phyloP scores from a whole-genome alignment of 106 monocot genomes.

The Acorus gramineus region DNA sequence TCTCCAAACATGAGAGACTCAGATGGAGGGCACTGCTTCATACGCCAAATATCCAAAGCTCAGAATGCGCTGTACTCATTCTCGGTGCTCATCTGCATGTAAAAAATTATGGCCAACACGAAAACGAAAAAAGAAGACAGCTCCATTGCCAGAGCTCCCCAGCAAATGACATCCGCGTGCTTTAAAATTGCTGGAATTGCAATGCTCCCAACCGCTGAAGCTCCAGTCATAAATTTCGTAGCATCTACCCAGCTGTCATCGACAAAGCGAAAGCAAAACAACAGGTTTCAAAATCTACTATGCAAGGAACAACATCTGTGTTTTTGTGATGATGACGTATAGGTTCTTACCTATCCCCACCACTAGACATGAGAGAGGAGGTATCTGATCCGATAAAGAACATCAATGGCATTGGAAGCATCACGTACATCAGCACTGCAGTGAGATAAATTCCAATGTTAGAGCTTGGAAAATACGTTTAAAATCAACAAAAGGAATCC shows the following conservation, averaged over 20 bases:
- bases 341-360: conserved; percentile 27
- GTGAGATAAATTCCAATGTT: not conserved
- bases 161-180: conserved; percentile 76
- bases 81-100: conserved; percentile 37
- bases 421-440: conserved; percentile 75
- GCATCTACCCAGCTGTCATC: conserved; percentile 23
- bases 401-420: conserved; percentile 85
- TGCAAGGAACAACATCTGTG: too few relatives aligned
- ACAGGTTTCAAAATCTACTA: too few relatives aligned
- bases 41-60: not conserved
- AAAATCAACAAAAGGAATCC: not conserved
- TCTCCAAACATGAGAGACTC: too few relatives aligned
- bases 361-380: conserved; percentile 43
- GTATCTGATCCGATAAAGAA: conserved; percentile 56
- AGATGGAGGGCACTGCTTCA: too few relatives aligned
- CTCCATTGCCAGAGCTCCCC: conserved; percentile 84
- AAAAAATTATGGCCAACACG: conserved; percentile 46
- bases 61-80: conserved; percentile 44
- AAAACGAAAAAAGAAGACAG: conserved; percentile 74
- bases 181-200: conserved; percentile 88
- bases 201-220: conserved; percentile 78
- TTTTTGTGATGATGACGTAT: too few relatives aligned
- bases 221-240: conserved; percentile 89
- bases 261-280: too few relatives aligned
- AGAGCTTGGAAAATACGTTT: not conserved